Evolutionary conservation across 1,139 yeast species (phyloP).

Genomic region (Spathaspora jeffriesii): DNA sequence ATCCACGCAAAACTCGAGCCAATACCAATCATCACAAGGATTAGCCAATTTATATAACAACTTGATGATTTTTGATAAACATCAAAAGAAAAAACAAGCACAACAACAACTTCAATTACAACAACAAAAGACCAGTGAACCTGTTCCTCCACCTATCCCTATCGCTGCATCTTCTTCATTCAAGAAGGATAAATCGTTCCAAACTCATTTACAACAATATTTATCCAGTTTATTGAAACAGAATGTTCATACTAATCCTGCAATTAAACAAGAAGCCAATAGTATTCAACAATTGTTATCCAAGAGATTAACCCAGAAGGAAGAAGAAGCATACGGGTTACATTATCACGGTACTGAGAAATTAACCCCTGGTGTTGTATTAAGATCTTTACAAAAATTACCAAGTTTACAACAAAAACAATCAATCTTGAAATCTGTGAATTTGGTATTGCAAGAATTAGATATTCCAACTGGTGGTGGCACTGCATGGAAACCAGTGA

Average conservation of each 20-base stretch:
- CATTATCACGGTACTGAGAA: slow-evolving; percentile 76
- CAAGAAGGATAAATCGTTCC: slow-evolving; percentile 53
- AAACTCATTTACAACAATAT: slow-evolving; percentile 50
- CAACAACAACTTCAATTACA: slow-evolving; percentile 32
- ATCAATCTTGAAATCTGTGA: slow-evolving; percentile 75
- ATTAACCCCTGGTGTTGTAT: slow-evolving; percentile 72
- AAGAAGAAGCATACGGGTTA: slow-evolving; percentile 85
- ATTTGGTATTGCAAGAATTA: slow-evolving; percentile 73
- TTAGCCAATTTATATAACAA: slow-evolving; percentile 83
- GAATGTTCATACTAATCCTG: slow-evolving; percentile 26
- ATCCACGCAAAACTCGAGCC: slow-evolving; percentile 72
- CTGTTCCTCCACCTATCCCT: slow-evolving; percentile 61
- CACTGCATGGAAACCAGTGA: slow-evolving; percentile 66
- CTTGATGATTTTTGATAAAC: slow-evolving; percentile 75
- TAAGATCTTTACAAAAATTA: slow-evolving; percentile 65
- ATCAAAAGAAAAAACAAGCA: slow-evolving; percentile 42
- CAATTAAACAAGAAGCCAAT: slow-evolving; percentile 34
- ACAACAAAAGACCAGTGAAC: slow-evolving; percentile 42
- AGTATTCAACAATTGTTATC: slow-evolving; percentile 45
- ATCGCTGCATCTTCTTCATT: slow-evolving; percentile 54
- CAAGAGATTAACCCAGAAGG: slow-evolving; percentile 69
- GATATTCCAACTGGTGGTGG: slow-evolving; percentile 67
- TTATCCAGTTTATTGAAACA: slow-evolving; percentile 40
- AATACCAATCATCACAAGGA: slow-evolving; percentile 86
- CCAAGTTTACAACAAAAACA: slow-evolving; percentile 51